Evolutionary conservation across 805 yeast genomes (phyloP).

Genomic region (Starmerella stigmatis): DNA sequence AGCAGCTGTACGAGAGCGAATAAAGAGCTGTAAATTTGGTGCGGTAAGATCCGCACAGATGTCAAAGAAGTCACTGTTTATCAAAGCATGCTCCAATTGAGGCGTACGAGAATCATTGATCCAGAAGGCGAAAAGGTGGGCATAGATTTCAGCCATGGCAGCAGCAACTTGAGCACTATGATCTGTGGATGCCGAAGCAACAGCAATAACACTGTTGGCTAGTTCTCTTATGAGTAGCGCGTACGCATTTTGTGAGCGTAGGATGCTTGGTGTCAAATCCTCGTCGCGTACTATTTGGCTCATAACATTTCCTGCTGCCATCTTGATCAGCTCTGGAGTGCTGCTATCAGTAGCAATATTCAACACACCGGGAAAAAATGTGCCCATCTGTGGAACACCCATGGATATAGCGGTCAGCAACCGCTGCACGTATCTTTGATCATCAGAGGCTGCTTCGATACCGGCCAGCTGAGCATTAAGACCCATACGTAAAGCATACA

Average conservation of each 20-base stretch:
- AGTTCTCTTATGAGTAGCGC: not conserved
- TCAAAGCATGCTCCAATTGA: constrained; percentile 3
- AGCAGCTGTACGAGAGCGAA: not conserved
- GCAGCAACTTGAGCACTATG: not conserved
- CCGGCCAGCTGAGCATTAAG: not conserved
- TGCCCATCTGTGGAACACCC: not conserved
- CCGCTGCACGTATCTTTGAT: not conserved
- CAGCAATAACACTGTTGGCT: not conserved
- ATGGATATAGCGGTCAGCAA: not conserved
- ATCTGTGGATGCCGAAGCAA: not conserved
- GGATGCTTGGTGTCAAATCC: not conserved
- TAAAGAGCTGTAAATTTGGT: not conserved
- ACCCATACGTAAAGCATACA: not conserved
- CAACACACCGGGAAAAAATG: not conserved
- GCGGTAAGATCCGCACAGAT: constrained; percentile 1
- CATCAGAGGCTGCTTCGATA: not conserved
- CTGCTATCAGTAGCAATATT: not conserved
- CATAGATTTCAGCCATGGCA: not conserved
- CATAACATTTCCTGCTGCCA: not conserved
- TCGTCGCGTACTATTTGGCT: not conserved
- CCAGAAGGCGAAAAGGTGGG: not conserved
- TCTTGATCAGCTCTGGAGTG: not conserved
- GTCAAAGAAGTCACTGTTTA: not conserved
- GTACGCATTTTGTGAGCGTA: constrained; percentile 2
- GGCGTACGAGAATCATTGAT: not conserved